These are phyloP conservation scores for Aspergillus fijiensis DNA, from an alignment of 2,329 filamentous ascomycete species.

Conservation along the genomic window DNA sequence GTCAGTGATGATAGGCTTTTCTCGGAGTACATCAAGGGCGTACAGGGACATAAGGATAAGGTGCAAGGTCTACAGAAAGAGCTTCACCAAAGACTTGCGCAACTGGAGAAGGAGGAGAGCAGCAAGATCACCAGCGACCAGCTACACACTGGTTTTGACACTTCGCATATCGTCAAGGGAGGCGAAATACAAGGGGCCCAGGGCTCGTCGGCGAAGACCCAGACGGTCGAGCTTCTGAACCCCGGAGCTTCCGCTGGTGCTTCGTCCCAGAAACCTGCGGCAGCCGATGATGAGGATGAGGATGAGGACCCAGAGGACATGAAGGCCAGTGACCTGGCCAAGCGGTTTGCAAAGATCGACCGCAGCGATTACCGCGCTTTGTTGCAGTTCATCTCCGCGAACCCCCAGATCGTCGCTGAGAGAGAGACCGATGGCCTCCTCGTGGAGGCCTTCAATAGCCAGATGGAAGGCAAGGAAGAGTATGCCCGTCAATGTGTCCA, in stretches of 20 bases:
- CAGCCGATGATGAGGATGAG: slow-evolving; percentile 49
- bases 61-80: slow-evolving; percentile 76
- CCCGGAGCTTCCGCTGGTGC: slow-evolving; percentile 48
- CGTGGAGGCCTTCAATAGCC: slow-evolving; percentile 85
- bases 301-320: slow-evolving; percentile 69
- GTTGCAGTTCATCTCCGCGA: slow-evolving; percentile 72
- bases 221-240: slow-evolving; percentile 71
- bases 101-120: slow-evolving; percentile 80
- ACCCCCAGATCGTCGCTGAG: slow-evolving; percentile 78
- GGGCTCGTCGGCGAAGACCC: slow-evolving; percentile 39
- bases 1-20: slow-evolving; percentile 67
- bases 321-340: slow-evolving; percentile 74
- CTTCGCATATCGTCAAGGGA: slow-evolving; percentile 71
- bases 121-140: slow-evolving; percentile 92
- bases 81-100: slow-evolving; percentile 68
- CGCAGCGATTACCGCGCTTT: slow-evolving; percentile 70
- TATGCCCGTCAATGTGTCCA: slow-evolving; percentile 84
- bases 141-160: slow-evolving; percentile 87
- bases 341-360: slow-evolving; percentile 77
- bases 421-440: slow-evolving; percentile 87
- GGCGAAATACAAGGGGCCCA: slow-evolving; percentile 48
- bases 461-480: slow-evolving; percentile 73
- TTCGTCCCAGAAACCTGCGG: slow-evolving; percentile 43
- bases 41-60: slow-evolving; percentile 73
- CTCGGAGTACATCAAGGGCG: slow-evolving; percentile 73